phyloP scores from a whole-genome alignment of 164 flowering plant species.

The Chimonanthus salicifolius region DNA sequence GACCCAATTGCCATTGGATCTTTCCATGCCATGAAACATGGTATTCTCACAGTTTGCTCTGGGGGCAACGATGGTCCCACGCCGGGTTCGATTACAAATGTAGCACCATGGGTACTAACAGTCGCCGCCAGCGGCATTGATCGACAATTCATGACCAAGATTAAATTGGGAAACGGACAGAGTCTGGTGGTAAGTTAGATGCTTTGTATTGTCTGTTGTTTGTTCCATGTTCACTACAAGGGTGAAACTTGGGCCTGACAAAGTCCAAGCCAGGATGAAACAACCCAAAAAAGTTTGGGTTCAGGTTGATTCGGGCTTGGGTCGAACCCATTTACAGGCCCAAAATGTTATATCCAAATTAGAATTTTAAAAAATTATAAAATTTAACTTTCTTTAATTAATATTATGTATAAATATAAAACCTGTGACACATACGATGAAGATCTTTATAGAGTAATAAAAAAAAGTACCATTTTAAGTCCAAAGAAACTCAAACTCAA shows the following conservation, averaged over 20 bases:
- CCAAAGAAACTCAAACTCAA: no score
- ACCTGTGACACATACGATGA: no score
- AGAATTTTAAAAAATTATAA: no score
- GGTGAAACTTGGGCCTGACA: neutral
- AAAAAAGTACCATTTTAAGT: no score
- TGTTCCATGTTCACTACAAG: neutral
- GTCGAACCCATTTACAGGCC: neutral
- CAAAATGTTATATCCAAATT: no score
- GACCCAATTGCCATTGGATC: slow-evolving; percentile 19
- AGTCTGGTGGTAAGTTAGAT: slow-evolving; percentile 15
- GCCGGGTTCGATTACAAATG: neutral
- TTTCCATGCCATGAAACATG: slow-evolving; percentile 20
- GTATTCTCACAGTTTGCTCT: slow-evolving; percentile 12
- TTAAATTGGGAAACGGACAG: slow-evolving; percentile 22
- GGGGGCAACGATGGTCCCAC: slow-evolving; percentile 16
- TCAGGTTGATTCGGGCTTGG: neutral
- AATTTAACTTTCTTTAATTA: no score
- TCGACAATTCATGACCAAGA: slow-evolving; percentile 9
- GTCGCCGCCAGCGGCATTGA: slow-evolving; percentile 19
- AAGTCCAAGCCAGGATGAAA: neutral
- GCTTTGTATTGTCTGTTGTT: neutral
- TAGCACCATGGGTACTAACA: slow-evolving; percentile 20
- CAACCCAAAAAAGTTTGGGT: neutral
- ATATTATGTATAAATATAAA: no score
- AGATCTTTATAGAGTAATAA: no score